A percentile compares a stretch with the other conserved stretches of the same genome.
Evolutionary conservation across 768 basidiomycete species (phyloP).

Genomic region (Rhizopogon vesiculosus): DNA sequence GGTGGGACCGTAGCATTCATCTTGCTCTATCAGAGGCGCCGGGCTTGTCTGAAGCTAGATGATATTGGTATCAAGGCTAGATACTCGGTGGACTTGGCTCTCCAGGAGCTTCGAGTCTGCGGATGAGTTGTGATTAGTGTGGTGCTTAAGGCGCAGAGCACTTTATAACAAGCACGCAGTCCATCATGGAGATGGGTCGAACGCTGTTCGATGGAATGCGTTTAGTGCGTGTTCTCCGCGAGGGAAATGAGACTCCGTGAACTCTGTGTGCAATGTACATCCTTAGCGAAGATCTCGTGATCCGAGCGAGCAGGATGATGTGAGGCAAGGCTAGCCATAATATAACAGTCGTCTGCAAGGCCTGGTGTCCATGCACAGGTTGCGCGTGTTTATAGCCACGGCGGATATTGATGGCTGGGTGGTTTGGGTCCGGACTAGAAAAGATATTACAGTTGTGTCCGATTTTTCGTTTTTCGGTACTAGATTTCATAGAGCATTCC

Average conservation of each 20-base stretch:
- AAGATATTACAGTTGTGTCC: no score
- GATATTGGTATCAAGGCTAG: slow-evolving; percentile 4
- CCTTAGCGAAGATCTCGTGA: background rate
- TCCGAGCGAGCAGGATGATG: background rate
- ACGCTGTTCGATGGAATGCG: slow-evolving; percentile 17
- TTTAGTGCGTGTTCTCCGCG: slow-evolving; percentile 26
- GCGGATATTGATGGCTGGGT: background rate
- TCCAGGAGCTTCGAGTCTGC: slow-evolving; percentile 23
- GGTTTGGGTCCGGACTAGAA: background rate
- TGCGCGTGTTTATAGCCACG: background rate
- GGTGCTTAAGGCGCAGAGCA: slow-evolving; percentile 4
- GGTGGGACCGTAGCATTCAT: slow-evolving; percentile 27
- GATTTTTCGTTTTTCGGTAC: no score
- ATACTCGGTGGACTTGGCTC: slow-evolving; percentile 15
- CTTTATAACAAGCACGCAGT: slow-evolving; percentile 20
- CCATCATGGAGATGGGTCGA: slow-evolving; percentile 6
- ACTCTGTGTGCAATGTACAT: background rate
- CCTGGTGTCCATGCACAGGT: background rate
- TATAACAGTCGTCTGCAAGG: background rate
- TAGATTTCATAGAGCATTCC: no score
- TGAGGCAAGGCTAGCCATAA: background rate
- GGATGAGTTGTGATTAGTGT: slow-evolving; percentile 35
- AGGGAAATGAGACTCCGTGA: slow-evolving; percentile 17
- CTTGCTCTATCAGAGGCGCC: slow-evolving; percentile 8
- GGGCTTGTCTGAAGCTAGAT: slow-evolving; percentile 7